Conservation (phyloP, 2,329 filamentous ascomycete species). For the Daldinia sp. region DNA sequence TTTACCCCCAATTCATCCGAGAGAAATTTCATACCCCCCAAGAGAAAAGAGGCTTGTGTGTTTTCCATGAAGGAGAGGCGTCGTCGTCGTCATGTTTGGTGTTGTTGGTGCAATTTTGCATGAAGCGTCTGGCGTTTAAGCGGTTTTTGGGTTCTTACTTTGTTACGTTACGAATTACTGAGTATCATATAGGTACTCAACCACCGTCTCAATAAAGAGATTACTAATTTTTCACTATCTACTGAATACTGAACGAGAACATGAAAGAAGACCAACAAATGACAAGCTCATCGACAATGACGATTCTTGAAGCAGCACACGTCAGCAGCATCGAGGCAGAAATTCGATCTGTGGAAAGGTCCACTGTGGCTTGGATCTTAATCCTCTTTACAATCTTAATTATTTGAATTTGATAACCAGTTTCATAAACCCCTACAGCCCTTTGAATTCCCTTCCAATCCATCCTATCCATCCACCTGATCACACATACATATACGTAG, state of each 20-base stretch:
- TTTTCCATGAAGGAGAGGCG: conserved; percentile 21
- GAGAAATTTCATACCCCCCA: conserved; percentile 19
- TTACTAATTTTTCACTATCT: background rate
- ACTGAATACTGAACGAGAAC: too few relatives aligned
- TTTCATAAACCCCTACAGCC: conserved; percentile 13
- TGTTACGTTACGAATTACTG: conserved; percentile 20
- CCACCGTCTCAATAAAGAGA: conserved; percentile 10
- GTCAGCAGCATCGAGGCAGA: background rate
- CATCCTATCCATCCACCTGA: background rate
- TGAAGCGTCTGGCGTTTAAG: conserved; percentile 41
- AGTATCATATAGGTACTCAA: conserved; percentile 13
- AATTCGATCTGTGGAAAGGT: background rate
- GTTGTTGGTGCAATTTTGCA: too few relatives aligned
- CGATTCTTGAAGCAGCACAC: background rate
- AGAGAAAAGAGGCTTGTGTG: conserved; percentile 15
- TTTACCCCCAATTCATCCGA: conserved; percentile 5
- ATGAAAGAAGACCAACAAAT: background rate
- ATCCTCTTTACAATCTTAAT: conserved; percentile 11
- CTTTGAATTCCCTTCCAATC: background rate
- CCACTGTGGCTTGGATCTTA: background rate
- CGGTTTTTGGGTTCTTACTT: conserved; percentile 18
- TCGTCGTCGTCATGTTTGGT: too few relatives aligned
- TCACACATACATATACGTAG: conserved; percentile 10
- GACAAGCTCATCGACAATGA: background rate
- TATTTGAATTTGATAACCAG: conserved; percentile 17